Percentiles rank a stretch among this genome's conserved stretches.
phyloP scores from a whole-genome alignment of 495 filamentous ascomycete genomes.

The Corynascus novoguineensis region DNA sequence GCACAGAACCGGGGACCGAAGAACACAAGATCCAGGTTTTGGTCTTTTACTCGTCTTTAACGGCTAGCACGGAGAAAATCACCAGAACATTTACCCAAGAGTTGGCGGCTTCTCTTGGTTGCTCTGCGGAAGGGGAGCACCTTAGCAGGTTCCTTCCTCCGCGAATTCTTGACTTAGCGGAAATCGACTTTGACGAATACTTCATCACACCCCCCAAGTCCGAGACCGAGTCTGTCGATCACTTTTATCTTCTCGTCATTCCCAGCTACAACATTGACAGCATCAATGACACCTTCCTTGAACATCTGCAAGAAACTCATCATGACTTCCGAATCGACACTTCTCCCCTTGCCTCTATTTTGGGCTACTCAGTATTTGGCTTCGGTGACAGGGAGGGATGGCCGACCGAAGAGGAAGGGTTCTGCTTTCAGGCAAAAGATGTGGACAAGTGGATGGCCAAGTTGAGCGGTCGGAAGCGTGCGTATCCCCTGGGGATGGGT shows the following conservation, averaged over 20 bases:
- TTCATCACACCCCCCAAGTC: conserved; percentile 63
- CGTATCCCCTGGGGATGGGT: conserved; percentile 81
- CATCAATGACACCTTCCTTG: conserved; percentile 71
- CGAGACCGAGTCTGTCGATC: conserved; percentile 38
- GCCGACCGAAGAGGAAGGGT: conserved; percentile 85
- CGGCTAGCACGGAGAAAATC: conserved; percentile 67
- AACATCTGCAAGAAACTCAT: conserved; percentile 83
- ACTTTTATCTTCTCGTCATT: conserved; percentile 76
- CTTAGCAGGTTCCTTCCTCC: conserved; percentile 50
- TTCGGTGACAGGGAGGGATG: conserved; percentile 87
- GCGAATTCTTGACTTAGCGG: conserved; percentile 69
- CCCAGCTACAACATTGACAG: conserved; percentile 93
- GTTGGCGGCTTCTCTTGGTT: conserved; percentile 35
- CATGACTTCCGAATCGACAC: conserved; percentile 95
- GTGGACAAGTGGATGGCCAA: conserved; percentile 95
- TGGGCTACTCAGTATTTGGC: conserved; percentile 90
- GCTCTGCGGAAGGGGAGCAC: conserved; percentile 16
- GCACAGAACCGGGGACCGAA: conserved; percentile 15
- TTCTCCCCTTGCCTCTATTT: conserved; percentile 64
- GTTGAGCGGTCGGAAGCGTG: conserved; percentile 68
- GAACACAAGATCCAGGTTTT: conserved; percentile 60
- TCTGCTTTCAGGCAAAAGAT: conserved; percentile 82
- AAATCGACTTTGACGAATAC: conserved; percentile 86
- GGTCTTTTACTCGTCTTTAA: conserved; percentile 84
- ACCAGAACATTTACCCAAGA: conserved; percentile 53